A percentile compares a stretch with the other conserved stretches of the same genome.
Evolutionary conservation across 2,329 filamentous ascomycete genomes (phyloP).

Genomic region (Pestalotiopsis sp.): DNA sequence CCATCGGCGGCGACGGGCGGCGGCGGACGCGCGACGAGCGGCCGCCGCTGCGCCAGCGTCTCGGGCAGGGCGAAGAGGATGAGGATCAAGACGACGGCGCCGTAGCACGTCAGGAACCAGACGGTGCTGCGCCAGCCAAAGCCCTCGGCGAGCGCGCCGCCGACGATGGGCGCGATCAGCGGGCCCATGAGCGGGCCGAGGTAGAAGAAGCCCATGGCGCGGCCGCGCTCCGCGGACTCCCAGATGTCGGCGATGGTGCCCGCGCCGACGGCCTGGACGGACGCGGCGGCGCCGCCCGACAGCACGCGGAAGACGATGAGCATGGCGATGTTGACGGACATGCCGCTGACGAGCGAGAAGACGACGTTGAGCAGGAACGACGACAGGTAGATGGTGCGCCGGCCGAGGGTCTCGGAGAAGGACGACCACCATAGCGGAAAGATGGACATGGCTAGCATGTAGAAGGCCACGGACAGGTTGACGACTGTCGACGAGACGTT

Average conservation of each 20-base stretch:
- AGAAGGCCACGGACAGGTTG: slow-evolving; percentile 77
- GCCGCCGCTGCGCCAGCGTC: slow-evolving; percentile 52
- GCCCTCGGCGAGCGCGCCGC: slow-evolving; percentile 68
- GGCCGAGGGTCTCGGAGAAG: slow-evolving; percentile 74
- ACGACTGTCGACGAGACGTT: slow-evolving; percentile 65
- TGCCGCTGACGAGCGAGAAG: slow-evolving; percentile 70
- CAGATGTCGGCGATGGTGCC: slow-evolving; percentile 84
- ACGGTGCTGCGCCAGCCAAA: slow-evolving; percentile 77
- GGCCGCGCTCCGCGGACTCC: slow-evolving; percentile 71
- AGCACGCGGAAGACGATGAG: slow-evolving; percentile 76
- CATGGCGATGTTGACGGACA: slow-evolving; percentile 73
- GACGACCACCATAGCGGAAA: slow-evolving; percentile 88
- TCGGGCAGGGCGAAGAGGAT: slow-evolving; percentile 67
- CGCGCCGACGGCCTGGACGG: slow-evolving; percentile 80
- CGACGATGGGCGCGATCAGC: slow-evolving; percentile 74
- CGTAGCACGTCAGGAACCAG: slow-evolving; percentile 77
- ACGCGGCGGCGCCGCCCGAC: slow-evolving; percentile 75
- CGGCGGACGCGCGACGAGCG: slow-evolving; percentile 9
- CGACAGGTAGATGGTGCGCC: slow-evolving; percentile 76
- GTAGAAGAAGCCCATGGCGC: slow-evolving; percentile 83
- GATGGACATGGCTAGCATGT: slow-evolving; percentile 82
- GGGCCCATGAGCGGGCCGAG: slow-evolving; percentile 78
- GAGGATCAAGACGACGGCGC: slow-evolving; percentile 56
- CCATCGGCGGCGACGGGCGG: slow-evolving; percentile 11
- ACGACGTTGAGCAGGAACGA: slow-evolving; percentile 75